Percentiles rank a stretch among this genome's conserved stretches.
These are phyloP conservation scores for Fusarium austroafricanum DNA, from an alignment of 2,329 filamentous ascomycete species.

Conservation along the genomic window DNA sequence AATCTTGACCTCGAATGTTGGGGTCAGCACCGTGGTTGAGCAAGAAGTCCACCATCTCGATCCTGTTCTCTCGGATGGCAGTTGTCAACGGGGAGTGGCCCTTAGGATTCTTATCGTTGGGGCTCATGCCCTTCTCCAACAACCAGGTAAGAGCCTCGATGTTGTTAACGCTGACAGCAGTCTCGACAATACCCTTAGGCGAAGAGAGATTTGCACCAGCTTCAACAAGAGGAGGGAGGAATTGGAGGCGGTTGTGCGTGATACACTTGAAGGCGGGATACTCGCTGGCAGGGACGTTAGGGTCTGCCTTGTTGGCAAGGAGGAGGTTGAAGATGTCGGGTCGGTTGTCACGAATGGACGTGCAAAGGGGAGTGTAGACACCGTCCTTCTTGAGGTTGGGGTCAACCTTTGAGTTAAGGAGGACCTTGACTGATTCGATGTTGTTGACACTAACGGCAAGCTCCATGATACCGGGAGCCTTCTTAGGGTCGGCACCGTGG, in stretches of 20 bases:
- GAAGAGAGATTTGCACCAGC: slow-evolving; percentile 69
- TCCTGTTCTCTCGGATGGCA: slow-evolving; percentile 70
- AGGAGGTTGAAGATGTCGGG: slow-evolving; percentile 71
- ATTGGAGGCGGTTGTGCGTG: slow-evolving; percentile 71
- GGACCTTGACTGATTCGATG: slow-evolving; percentile 68
- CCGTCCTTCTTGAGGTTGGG: slow-evolving; percentile 73
- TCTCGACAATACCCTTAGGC: slow-evolving; percentile 75
- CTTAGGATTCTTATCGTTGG: slow-evolving; percentile 68
- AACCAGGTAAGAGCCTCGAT: slow-evolving; percentile 70
- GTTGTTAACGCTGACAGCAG: slow-evolving; percentile 71
- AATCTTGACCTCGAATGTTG: slow-evolving; percentile 73
- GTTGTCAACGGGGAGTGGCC: slow-evolving; percentile 73
- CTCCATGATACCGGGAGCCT: slow-evolving; percentile 72
- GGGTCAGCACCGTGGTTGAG: slow-evolving; percentile 70
- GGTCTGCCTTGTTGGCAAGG: slow-evolving; percentile 67
- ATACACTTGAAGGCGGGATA: slow-evolving; percentile 77
- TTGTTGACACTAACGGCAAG: slow-evolving; percentile 72
- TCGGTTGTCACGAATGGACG: slow-evolving; percentile 74
- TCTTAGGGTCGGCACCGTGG: slow-evolving; percentile 69
- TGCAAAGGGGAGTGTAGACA: slow-evolving; percentile 75
- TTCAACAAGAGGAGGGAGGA: slow-evolving; percentile 68
- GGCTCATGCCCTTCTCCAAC: slow-evolving; percentile 68
- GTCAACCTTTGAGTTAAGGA: slow-evolving; percentile 69
- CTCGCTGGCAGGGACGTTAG: slow-evolving; percentile 71
- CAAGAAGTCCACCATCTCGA: slow-evolving; percentile 69